Evolutionary conservation across 495 filamentous ascomycete species (phyloP).

Genomic region (Jackrogersella minutella): DNA sequence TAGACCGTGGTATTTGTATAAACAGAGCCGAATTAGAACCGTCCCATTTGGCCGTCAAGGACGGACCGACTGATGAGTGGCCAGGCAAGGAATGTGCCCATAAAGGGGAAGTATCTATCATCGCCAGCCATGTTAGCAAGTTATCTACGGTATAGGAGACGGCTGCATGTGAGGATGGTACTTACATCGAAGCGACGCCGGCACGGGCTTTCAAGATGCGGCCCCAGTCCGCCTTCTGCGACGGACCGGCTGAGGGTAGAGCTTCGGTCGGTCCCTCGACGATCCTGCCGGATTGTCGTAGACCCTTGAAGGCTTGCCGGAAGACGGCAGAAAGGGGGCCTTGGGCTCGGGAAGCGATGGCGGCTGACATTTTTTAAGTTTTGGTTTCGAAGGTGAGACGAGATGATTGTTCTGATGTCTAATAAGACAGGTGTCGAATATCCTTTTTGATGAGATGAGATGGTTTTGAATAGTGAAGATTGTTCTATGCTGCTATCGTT

Average conservation of each 20-base stretch:
- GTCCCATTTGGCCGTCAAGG: slow-evolving; percentile 31
- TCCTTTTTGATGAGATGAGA: slow-evolving; percentile 18
- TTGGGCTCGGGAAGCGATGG: slow-evolving; percentile 23
- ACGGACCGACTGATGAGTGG: slow-evolving; percentile 12
- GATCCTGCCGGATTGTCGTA: slow-evolving; percentile 34
- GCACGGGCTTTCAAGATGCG: slow-evolving; percentile 27
- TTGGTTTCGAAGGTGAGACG: slow-evolving; percentile 11
- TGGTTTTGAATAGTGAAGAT: slow-evolving; percentile 26
- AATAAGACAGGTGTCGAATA: slow-evolving; percentile 35
- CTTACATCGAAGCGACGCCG: slow-evolving; percentile 31
- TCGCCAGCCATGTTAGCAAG: neutral
- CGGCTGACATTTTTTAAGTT: slow-evolving; percentile 25
- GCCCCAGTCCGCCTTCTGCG: slow-evolving; percentile 37
- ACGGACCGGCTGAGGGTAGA: neutral
- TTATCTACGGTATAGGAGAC: neutral
- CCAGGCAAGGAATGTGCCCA: slow-evolving; percentile 35
- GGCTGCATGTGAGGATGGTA: neutral
- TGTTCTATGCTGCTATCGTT: neutral
- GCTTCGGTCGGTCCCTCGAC: slow-evolving; percentile 31
- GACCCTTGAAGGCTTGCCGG: slow-evolving; percentile 34
- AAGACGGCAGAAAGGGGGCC: slow-evolving; percentile 24
- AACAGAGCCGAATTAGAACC: slow-evolving; percentile 9
- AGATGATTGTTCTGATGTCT: slow-evolving; percentile 23
- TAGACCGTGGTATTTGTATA: neutral
- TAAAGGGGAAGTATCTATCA: slow-evolving; percentile 36